phyloP scores from a whole-genome alignment of 2,329 filamentous ascomycete species.

The Botrytis paeoniae region DNA sequence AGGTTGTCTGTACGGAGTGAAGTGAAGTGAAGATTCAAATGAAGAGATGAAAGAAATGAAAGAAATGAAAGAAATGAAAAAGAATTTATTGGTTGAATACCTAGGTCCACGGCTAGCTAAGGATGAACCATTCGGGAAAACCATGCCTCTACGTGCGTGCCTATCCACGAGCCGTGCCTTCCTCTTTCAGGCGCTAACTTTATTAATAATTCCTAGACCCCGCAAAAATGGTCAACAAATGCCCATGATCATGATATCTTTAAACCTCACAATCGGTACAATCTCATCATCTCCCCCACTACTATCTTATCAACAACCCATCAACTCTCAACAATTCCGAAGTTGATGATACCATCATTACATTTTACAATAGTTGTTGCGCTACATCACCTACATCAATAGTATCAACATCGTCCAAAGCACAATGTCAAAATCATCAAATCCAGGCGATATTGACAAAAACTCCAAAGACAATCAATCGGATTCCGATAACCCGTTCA shows the following conservation, averaged over 20 bases:
- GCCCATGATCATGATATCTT: too few species aligned
- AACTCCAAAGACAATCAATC: neutral
- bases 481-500: conserved; percentile 34
- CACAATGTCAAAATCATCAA: conserved; percentile 26
- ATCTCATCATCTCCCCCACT: neutral
- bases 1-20: neutral
- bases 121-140: neutral
- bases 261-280: neutral
- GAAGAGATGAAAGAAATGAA: neutral
- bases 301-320: neutral
- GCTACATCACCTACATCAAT: neutral
- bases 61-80: too few species aligned
- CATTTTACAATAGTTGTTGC: neutral
- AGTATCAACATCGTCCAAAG: neutral
- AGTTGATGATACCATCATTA: neutral
- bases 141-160: neutral
- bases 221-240: conserved; percentile 4
- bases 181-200: neutral
- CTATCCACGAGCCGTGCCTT: neutral
- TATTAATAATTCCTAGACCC: neutral
- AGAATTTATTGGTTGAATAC: neutral
- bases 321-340: too few species aligned
- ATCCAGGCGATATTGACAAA: conserved; percentile 23
- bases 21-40: neutral
- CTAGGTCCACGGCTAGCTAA: neutral